A percentile compares a stretch with the other conserved stretches of the same genome.
phyloP scores from a whole-genome alignment of 2,329 filamentous ascomycete genomes.

The Lachnellula subtilissima region DNA sequence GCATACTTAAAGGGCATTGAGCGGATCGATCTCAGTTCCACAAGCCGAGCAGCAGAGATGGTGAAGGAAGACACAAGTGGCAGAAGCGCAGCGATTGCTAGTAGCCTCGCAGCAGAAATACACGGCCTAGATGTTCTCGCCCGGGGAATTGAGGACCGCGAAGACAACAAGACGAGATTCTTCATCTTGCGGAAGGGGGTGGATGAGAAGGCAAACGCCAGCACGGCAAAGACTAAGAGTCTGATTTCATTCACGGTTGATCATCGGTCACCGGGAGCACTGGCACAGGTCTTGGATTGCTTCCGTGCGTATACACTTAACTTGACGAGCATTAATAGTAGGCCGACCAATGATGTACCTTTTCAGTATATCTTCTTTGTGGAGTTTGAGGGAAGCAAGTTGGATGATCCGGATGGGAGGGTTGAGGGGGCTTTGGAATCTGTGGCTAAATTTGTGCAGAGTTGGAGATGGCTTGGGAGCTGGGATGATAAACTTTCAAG shows the following conservation, averaged over 20 bases:
- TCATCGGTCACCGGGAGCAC: slow-evolving; percentile 71
- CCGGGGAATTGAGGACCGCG: slow-evolving; percentile 64
- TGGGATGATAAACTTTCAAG: slow-evolving; percentile 43
- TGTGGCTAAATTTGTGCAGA: slow-evolving; percentile 53
- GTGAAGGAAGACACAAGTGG: slow-evolving; percentile 56
- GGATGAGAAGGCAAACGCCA: slow-evolving; percentile 13
- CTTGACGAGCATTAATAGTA: slow-evolving; percentile 83
- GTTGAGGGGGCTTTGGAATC: slow-evolving; percentile 58
- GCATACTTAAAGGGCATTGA: slow-evolving; percentile 68
- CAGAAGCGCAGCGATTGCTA: slow-evolving; percentile 72
- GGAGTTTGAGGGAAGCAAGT: slow-evolving; percentile 68
- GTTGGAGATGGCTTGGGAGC: slow-evolving; percentile 65
- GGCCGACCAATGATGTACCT: slow-evolving; percentile 67
- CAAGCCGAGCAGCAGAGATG: slow-evolving; percentile 77
- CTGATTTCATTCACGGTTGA: slow-evolving; percentile 80
- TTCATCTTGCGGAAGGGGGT: slow-evolving; percentile 51
- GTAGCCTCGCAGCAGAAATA: slow-evolving; percentile 64
- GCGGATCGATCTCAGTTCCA: slow-evolving; percentile 77
- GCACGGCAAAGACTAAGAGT: slow-evolving; percentile 51
- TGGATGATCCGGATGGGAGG: slow-evolving; percentile 47
- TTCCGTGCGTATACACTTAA: slow-evolving; percentile 73
- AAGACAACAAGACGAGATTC: slow-evolving; percentile 76
- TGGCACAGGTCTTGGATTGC: slow-evolving; percentile 74
- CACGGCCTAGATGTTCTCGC: slow-evolving; percentile 67
- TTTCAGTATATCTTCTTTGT: slow-evolving; percentile 97